Evolutionary conservation across 78 protist species (phyloP).

Genomic region (slime mould (Dictyostelium discoideum)): DNA sequence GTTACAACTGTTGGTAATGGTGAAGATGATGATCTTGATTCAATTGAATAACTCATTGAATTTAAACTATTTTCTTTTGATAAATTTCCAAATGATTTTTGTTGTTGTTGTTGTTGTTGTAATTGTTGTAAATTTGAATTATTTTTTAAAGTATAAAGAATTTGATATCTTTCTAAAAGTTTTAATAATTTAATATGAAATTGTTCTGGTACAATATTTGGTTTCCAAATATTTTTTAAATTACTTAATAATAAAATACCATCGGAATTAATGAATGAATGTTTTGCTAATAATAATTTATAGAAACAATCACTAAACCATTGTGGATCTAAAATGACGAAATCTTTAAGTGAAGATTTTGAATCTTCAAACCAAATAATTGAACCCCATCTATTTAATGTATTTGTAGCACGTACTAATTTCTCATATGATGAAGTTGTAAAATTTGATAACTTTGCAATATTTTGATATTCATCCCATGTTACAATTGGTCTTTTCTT

Average conservation of each 20-base stretch:
- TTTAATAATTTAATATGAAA: slow-evolving; percentile 36
- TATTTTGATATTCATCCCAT: slow-evolving; percentile 51
- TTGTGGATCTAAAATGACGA: slow-evolving; percentile 52
- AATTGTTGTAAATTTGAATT: neutral
- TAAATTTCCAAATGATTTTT: neutral
- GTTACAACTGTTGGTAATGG: slow-evolving; percentile 22
- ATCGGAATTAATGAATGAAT: slow-evolving; percentile 20
- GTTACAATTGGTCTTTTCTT: slow-evolving; percentile 50
- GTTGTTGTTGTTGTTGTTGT: neutral
- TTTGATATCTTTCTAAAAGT: slow-evolving; percentile 36
- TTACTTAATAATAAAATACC: slow-evolving; percentile 4
- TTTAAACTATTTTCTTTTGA: neutral
- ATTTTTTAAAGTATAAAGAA: slow-evolving; percentile 45
- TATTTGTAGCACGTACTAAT: slow-evolving; percentile 56
- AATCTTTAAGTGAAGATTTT: slow-evolving; percentile 32
- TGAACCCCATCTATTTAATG: slow-evolving; percentile 75
- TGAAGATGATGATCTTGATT: slow-evolving; percentile 3
- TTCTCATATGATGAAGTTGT: slow-evolving; percentile 17
- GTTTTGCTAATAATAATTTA: slow-evolving; percentile 23
- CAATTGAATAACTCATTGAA: neutral
- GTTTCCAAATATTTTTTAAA: slow-evolving; percentile 44
- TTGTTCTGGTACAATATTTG: slow-evolving; percentile 41
- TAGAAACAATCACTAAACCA: slow-evolving; percentile 75
- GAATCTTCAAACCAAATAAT: slow-evolving; percentile 71
- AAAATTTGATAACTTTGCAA: slow-evolving; percentile 54